These are phyloP conservation scores for Cephalotrichum gorgonifer DNA, from an alignment of 2,329 filamentous ascomycete species.

Conservation along the genomic window DNA sequence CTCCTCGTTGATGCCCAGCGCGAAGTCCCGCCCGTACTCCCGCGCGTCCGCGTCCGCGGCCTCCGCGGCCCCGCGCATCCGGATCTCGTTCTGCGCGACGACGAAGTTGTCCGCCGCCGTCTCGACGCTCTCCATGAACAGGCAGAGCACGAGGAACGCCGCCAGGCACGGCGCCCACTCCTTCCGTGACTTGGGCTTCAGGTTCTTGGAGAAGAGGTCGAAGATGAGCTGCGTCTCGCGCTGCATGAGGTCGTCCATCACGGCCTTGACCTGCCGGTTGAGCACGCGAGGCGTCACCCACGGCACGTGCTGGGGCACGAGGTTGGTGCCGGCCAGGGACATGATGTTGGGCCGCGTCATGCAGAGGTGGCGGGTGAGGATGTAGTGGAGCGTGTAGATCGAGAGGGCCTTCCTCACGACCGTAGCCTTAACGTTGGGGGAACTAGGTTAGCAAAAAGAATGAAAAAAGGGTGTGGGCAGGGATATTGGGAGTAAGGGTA, in stretches of 20 bases:
- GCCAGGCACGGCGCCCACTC: constrained; percentile 49
- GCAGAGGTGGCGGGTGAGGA: constrained; percentile 44
- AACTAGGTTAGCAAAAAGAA: background rate
- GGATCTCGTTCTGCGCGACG: constrained; percentile 39
- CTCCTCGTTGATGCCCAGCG: constrained; percentile 35
- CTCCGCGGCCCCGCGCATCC: constrained; percentile 17
- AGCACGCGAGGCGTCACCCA: constrained; percentile 43
- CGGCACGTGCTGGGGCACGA: constrained; percentile 30
- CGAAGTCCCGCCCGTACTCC: constrained; percentile 29
- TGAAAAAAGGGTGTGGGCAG: background rate
- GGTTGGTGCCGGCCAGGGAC: constrained; percentile 27
- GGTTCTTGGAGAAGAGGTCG: constrained; percentile 38
- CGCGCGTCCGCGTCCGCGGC: constrained; percentile 13
- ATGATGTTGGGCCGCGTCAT: constrained; percentile 33
- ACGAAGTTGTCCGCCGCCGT: constrained; percentile 41
- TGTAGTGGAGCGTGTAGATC: constrained; percentile 47
- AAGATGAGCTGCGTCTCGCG: constrained; percentile 41
- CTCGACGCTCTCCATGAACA: constrained; percentile 50
- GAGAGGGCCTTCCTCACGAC: constrained; percentile 43
- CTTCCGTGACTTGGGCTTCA: constrained; percentile 41
- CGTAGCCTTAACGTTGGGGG: constrained; percentile 26
- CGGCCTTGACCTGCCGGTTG: constrained; percentile 44
- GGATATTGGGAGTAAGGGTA: background rate
- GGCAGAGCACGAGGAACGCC: constrained; percentile 44
- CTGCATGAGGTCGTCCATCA: constrained; percentile 44